Conservation (phyloP, 805 yeast species). For the Saccharomycopsis sp. region DNA sequence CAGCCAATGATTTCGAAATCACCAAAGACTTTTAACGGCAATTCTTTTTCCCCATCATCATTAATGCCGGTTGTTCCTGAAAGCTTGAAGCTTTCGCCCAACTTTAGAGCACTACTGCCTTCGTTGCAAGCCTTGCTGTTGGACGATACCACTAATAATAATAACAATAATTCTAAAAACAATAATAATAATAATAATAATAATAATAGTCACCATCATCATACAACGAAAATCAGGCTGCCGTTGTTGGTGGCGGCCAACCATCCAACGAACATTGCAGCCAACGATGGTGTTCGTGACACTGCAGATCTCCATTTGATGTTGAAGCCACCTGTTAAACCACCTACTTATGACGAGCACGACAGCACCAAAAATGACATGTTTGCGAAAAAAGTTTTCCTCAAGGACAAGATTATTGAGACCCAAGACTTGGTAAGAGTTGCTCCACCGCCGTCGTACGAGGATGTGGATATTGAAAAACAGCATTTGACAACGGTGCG, state of each 20-base stretch:
- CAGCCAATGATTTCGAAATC: too few relatives aligned
- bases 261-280: not conserved
- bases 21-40: slow-evolving; percentile 1
- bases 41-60: not conserved
- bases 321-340: slow-evolving; percentile 17
- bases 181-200: too few relatives aligned
- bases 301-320: slow-evolving; percentile 12
- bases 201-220: slow-evolving; percentile 15
- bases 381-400: not conserved
- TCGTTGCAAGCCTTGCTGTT: slow-evolving; percentile 18
- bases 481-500: slow-evolving; percentile 1
- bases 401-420: too few relatives aligned
- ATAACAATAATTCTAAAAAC: too few relatives aligned
- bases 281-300: not conserved
- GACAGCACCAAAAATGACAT: slow-evolving; percentile 2
- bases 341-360: slow-evolving; percentile 17
- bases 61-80: not conserved
- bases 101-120: slow-evolving; percentile 19
- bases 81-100: slow-evolving; percentile 15
- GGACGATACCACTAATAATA: too few relatives aligned
- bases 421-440: slow-evolving; percentile 9
- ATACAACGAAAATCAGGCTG: slow-evolving; percentile 1
- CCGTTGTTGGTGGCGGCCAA: slow-evolving; percentile 3
- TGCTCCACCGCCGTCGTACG: slow-evolving; percentile 22
- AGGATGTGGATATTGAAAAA: slow-evolving; percentile 9